These are phyloP conservation scores for Tetrastigma voinierianum DNA, from an alignment of 164 flowering plant species.

Conservation along the genomic window DNA sequence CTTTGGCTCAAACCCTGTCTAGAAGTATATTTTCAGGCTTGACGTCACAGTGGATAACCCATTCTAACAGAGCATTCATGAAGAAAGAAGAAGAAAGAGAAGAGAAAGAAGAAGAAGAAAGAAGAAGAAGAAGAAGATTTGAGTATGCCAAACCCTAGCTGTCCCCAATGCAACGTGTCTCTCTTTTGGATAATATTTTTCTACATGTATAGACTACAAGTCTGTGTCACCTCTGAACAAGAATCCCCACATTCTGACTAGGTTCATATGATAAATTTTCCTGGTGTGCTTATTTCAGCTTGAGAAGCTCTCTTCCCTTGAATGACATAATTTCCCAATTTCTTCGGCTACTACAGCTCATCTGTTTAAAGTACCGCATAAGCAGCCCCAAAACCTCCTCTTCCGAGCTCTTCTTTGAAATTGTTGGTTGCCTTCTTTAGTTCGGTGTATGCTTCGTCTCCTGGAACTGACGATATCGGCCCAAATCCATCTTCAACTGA, in stretches of 20 bases:
- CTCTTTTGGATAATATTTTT: conserved; percentile 25
- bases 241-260: conserved; percentile 35
- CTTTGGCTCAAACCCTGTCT: conserved; percentile 28
- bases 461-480: conserved; percentile 27
- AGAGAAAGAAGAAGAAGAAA: too few relatives aligned
- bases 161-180: conserved; percentile 35
- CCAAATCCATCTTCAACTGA: conserved; percentile 26
- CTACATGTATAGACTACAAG: conserved; percentile 24
- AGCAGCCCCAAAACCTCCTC: conserved; percentile 46
- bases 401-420: conserved; percentile 42
- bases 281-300: conserved; percentile 45
- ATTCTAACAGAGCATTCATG: conserved; percentile 38
- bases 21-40: conserved; percentile 37
- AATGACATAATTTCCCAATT: conserved; percentile 22
- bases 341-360: conserved; percentile 46
- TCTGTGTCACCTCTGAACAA: conserved; percentile 20
- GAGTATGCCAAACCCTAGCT: conserved; percentile 36
- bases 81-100: conserved; percentile 33
- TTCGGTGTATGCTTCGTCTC: conserved; percentile 32
- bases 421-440: conserved; percentile 42
- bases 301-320: conserved; percentile 41
- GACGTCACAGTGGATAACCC: conserved; percentile 40
- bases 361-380: too few relatives aligned
- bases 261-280: conserved; percentile 31
- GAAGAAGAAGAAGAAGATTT: too few relatives aligned